Percentiles rank a stretch among this genome's conserved stretches.
phyloP scores from a whole-genome alignment of 352 stramenopile genomes.

The Thraustochytrium sp. region DNA sequence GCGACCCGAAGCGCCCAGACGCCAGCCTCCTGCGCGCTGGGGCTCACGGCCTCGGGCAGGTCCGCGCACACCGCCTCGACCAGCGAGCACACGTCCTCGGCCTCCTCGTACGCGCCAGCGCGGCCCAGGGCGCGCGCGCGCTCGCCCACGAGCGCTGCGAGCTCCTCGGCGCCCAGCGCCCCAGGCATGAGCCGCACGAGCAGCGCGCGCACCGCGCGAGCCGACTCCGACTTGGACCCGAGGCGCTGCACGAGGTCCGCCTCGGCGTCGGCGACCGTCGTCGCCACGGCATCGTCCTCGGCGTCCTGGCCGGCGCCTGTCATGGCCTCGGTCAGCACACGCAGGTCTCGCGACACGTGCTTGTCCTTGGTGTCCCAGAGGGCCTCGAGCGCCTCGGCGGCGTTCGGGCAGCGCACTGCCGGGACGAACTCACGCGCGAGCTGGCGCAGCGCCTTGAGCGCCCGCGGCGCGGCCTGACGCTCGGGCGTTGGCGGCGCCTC shows the following conservation, averaged over 20 bases:
- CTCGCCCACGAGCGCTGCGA: not conserved
- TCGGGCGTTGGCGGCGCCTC: not conserved
- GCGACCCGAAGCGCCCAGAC: not conserved
- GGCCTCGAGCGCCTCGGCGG: not conserved
- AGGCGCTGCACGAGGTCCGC: slow-evolving; percentile 10
- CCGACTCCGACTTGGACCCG: slow-evolving; percentile 5
- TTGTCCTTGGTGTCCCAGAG: slow-evolving; percentile 35
- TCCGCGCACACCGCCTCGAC: not conserved
- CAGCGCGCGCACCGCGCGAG: not conserved
- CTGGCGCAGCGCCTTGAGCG: not conserved
- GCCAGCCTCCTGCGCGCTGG: not conserved
- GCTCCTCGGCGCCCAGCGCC: not conserved
- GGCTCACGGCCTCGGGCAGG: not conserved
- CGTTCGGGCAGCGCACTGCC: not conserved
- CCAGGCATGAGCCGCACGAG: not conserved
- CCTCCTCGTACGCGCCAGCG: not conserved
- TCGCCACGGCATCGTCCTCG: not conserved
- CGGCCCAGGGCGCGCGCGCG: not conserved
- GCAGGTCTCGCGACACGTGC: not conserved
- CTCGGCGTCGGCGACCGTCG: not conserved
- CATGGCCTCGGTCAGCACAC: not conserved
- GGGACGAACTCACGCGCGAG: slow-evolving; percentile 26
- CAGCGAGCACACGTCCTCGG: not conserved
- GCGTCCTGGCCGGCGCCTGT: too few species aligned
- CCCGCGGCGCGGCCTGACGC: not conserved